Evolutionary conservation across 148 eudicot genomes (phyloP), one percentile per base, ranked within the genome.

Genomic region (Rhododendron mucronatum): DNA sequence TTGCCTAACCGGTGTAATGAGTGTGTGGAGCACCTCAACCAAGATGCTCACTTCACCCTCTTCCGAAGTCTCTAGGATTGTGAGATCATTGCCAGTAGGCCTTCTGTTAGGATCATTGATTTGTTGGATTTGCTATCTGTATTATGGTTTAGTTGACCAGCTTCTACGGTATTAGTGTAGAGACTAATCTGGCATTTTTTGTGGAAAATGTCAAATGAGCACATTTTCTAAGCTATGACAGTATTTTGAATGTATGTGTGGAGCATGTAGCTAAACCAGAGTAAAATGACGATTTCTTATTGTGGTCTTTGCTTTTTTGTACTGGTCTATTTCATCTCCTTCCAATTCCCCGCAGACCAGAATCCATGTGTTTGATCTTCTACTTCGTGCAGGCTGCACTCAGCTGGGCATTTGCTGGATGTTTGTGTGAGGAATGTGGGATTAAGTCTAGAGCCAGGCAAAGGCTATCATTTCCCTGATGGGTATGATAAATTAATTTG

Each of bases 331-430:
- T 78, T 76, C 18, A 35, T 78, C 51, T 78, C 33, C 81, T 78
- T 78, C 48, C 44, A 28, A 2, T 44, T 16, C 18, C 21, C 82
- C 7, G 16, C 61, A 5, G 21, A 28, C 39, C 35, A 28, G 21
- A 33, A 81, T 8, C 67, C 28, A 3, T 81, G 33, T 81, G 12
- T 16, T 61, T 83, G 45, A 7, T 82, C 51, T 53, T 82, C 21
- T 80, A 47, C 23, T 69, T 69, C 33, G n/a, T 82, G 67, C 92
- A 95, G 97, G 94, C 87, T 95, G 84, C 98, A 95, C 88, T 92
- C 98, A 84, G 98, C 98, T 75, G 98, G 98, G 80, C 98, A 95
- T 90, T 89, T 95, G 89, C 89, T 95, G 88, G 98, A 95, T 88
- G 84, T 89, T 47, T 92, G 95, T 84, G 84, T 92, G 86, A 63